Evolutionary conservation across 1,284 basidiomycete species (phyloP), one percentile per base, ranked within the genome.

Genomic region (Coriolopsis trogii): DNA sequence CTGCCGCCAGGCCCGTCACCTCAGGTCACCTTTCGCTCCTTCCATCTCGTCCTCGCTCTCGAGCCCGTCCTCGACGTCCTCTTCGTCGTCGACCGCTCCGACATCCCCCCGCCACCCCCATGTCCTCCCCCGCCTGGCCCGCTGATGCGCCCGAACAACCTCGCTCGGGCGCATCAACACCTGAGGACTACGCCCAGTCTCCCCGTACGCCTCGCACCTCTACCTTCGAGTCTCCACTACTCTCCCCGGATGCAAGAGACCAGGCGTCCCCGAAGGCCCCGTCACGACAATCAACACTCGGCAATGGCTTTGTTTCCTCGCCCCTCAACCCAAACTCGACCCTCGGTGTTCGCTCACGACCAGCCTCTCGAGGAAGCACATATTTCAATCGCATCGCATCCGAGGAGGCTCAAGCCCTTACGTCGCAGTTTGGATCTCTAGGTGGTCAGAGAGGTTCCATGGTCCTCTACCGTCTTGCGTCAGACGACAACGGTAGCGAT

Each of bases 391-490:
- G 60, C 56, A 58, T 62, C 50, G 59, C 62, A 15, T 78, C 79
- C 5, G 79, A 81, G 41, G 78, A 81, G 39, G 70, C 74, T 0
- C 74, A 77, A 23, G 71, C 70, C 0, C 70, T 79, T 37, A 58
- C 69, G 8, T 62, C 64, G 36, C 66, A 64, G 41, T 62, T 61
- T 37, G 38, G 63, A 15, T 46, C 60, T 23, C 37, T 63, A 15
- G 55, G 47, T 15, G 61, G 65, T 28, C 68, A 69, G 26, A 68
- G 78, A 40, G 82, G 82, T 1, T 83, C 82, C 39, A 87, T 88
- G 85, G 72, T 88, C 33, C 74, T 88, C 45, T 88, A 87, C 65
- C 78, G 83, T 12, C 72, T 88, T 18, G 80, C 83, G 0, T 66
- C 70, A 13, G 75, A 74, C 38, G 72, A 75, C 40, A 42, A 46